Evolutionary conservation across 495 filamentous ascomycete species (phyloP).

Genomic region (Articulospora tetracladia): DNA sequence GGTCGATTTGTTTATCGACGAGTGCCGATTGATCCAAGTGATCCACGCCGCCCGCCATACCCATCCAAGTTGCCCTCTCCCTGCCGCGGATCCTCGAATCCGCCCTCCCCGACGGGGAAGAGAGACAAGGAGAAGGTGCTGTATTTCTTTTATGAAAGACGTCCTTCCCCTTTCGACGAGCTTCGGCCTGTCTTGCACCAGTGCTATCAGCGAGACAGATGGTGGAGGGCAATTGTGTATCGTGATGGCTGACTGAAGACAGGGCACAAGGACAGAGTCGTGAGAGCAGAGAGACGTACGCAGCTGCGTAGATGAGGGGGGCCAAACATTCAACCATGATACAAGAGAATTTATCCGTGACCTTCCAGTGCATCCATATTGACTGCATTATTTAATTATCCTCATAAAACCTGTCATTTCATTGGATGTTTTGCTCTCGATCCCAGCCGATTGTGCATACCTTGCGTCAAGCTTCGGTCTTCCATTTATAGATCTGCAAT

Average conservation of each 20-base stretch:
- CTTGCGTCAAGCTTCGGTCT: constrained; percentile 18
- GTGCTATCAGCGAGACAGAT: neutral
- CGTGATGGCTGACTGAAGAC: neutral
- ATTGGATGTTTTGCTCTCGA: neutral
- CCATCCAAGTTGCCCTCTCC: neutral
- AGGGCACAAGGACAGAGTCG: neutral
- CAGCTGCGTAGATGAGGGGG: neutral
- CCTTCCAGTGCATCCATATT: constrained; percentile 10
- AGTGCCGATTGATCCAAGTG: constrained; percentile 11
- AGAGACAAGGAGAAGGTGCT: neutral
- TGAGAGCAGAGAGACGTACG: neutral
- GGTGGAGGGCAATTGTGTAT: neutral
- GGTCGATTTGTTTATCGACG: constrained; percentile 12
- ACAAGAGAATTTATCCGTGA: neutral
- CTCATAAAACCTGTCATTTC: constrained; percentile 8
- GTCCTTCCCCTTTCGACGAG: neutral
- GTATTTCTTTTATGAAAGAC: neutral
- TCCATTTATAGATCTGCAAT: constrained; percentile 28
- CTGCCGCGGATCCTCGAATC: constrained; percentile 15
- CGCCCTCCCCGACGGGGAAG: neutral
- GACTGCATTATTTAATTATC: constrained; percentile 19
- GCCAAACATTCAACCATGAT: constrained; percentile 8
- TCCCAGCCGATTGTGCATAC: constrained; percentile 15
- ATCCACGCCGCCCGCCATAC: neutral
- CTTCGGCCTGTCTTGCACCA: neutral